Base-by-base conservation (phyloP, 2,329 filamentous ascomycete species). In the Hypocreales sp. region DNA sequence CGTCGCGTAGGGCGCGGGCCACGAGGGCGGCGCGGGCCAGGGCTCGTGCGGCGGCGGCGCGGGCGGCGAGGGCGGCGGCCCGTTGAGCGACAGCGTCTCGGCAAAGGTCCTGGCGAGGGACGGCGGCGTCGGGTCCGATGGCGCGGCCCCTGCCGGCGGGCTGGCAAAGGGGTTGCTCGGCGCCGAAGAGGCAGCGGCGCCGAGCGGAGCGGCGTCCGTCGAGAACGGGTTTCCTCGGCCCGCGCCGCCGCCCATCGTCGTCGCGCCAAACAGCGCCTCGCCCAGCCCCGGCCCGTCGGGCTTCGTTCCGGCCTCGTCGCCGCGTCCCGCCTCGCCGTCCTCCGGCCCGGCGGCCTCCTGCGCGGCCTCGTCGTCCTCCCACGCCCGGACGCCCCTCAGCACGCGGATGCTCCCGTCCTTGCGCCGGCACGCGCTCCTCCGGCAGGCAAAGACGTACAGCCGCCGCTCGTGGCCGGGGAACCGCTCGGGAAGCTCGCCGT, bases 381-480 rank as follows among this genome's bases (percentile, higher is more conserved):
- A 60, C 13, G 73, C 53, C 16, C 72, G 67, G 12, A 81, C 62
- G 4, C 75, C 79, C 32, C 87, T 64, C 22, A 93, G 46, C 1
- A 67, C 79, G 16, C 86, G 69, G 31, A 94, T 66, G 47, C 79
- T 87, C 2, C 90, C 90, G 13, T 76, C 67, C 43, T 83, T 87
- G 36, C 86, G 67, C 42, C 80, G 71, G 47, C 90, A 98, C 8
- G 71, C 61, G 49, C 80, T 81, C 38, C 71, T 67, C 32, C 73
- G 68, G 51, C 90, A 98, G 12, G 70, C 70, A 50, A 92, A 84
- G 9, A 98, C 63, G 45, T 94, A 95, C 12, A 98, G 50, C 35
- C 87, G 72, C 39, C 90, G 67, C 44, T 94, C 83, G 52, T 95
- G 82, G 30, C 76, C 73, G 2, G 84, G 79, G 44, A 93, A 94